Evolutionary conservation across 371 early-diverging fungal genomes (phyloP).

Genomic region (Dinochytrium kinnereticum): DNA sequence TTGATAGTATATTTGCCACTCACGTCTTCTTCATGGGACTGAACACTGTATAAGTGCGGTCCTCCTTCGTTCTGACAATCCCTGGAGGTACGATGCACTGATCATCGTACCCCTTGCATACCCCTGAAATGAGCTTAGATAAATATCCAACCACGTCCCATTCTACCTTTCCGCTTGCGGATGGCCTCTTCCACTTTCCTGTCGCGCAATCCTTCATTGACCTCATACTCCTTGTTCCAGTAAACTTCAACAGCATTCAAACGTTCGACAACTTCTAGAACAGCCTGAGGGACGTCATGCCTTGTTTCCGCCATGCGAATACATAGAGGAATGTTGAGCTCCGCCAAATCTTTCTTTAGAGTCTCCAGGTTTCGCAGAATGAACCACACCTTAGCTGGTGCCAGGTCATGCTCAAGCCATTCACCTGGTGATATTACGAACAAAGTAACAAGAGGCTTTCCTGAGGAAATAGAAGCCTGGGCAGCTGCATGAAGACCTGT

Average conservation of each 20-base stretch:
- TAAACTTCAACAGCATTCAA: slow-evolving; percentile 37
- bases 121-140: slow-evolving; percentile 1
- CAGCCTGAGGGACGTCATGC: slow-evolving; percentile 35
- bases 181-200: slow-evolving; percentile 24
- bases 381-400: slow-evolving; percentile 63
- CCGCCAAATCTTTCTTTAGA: slow-evolving; percentile 44
- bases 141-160: not conserved
- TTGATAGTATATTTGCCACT: slow-evolving; percentile 1
- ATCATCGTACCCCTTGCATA: slow-evolving; percentile 45
- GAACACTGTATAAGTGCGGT: slow-evolving; percentile 43
- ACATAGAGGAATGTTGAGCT: slow-evolving; percentile 58
- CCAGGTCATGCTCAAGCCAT: slow-evolving; percentile 60
- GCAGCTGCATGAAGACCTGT: slow-evolving; percentile 35
- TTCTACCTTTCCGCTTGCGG: not conserved
- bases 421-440: slow-evolving; percentile 62
- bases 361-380: slow-evolving; percentile 51
- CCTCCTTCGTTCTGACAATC: slow-evolving; percentile 42
- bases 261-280: slow-evolving; percentile 25
- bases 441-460: slow-evolving; percentile 45
- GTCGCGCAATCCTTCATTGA: slow-evolving; percentile 48
- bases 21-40: slow-evolving; percentile 51
- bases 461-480: not conserved
- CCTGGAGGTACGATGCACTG: slow-evolving; percentile 64
- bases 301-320: slow-evolving; percentile 37
- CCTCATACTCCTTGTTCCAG: slow-evolving; percentile 59